Evolutionary conservation across 257 asterid species (phyloP).

Genomic region (Gentiana dahurica): DNA sequence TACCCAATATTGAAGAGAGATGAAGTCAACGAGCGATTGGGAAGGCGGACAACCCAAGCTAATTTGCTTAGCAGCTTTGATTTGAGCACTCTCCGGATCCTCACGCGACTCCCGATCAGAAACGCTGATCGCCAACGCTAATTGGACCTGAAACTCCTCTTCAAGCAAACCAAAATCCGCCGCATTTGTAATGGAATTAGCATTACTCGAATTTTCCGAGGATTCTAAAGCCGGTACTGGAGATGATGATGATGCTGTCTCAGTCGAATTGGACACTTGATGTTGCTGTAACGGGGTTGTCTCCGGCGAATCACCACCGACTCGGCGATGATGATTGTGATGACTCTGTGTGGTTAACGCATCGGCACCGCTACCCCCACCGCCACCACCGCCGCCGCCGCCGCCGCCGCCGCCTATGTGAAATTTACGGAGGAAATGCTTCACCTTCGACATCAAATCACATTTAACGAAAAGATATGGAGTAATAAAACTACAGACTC

Average conservation of each 20-base stretch:
- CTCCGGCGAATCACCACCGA: slow-evolving; percentile 5
- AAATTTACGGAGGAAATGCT: slow-evolving; percentile 86
- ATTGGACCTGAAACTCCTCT: slow-evolving; percentile 96
- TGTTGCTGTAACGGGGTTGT: slow-evolving; percentile 8
- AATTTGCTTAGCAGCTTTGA: slow-evolving; percentile 81
- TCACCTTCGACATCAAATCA: slow-evolving; percentile 84
- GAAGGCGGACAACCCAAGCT: slow-evolving; percentile 77
- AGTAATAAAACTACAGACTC: neutral
- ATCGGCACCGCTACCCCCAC: slow-evolving; percentile 11
- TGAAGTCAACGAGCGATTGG: slow-evolving; percentile 50
- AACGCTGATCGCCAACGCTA: slow-evolving; percentile 96
- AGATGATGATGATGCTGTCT: neutral
- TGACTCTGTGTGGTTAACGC: slow-evolving; percentile 5
- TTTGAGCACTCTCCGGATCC: slow-evolving; percentile 86
- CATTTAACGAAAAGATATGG: slow-evolving; percentile 25
- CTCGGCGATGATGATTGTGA: slow-evolving; percentile 4
- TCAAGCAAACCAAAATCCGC: slow-evolving; percentile 58
- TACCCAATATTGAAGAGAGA: slow-evolving; percentile 89
- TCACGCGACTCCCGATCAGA: slow-evolving; percentile 65
- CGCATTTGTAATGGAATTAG: slow-evolving; percentile 7
- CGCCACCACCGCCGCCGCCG: slow-evolving; percentile 25
- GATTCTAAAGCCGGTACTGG: slow-evolving; percentile 8
- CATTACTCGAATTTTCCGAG: slow-evolving; percentile 12
- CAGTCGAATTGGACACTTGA: slow-evolving; percentile 10
- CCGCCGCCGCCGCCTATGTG: slow-evolving; percentile 56